Percentiles rank a stretch among this genome's conserved stretches.
Evolutionary conservation across 2,329 filamentous ascomycete genomes (phyloP).

Genomic region (Pseudocercospora macadamiae): DNA sequence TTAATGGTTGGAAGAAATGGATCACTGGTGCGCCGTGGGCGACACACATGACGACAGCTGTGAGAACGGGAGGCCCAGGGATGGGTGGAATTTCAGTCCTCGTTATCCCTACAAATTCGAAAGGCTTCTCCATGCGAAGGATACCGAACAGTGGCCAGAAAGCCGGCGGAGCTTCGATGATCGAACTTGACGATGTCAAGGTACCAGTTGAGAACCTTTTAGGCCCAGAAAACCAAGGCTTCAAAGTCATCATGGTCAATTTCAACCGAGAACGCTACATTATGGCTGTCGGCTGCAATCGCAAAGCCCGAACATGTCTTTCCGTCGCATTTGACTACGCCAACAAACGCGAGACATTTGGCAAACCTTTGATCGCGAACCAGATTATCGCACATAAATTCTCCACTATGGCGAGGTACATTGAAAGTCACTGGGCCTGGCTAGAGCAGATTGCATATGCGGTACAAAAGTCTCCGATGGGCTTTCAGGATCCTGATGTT

Average conservation of each 20-base stretch:
- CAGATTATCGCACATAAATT: slow-evolving; percentile 40
- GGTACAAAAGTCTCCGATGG: slow-evolving; percentile 32
- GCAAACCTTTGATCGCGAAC: slow-evolving; percentile 39
- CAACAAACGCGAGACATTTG: slow-evolving; percentile 39
- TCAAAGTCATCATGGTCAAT: slow-evolving; percentile 61
- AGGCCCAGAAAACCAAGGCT: slow-evolving; percentile 59
- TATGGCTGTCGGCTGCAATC: slow-evolving; percentile 60
- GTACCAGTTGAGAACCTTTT: slow-evolving; percentile 59
- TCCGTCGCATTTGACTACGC: slow-evolving; percentile 37
- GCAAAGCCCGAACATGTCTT: slow-evolving; percentile 51
- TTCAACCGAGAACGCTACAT: slow-evolving; percentile 64
- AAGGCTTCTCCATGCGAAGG: slow-evolving; percentile 56
- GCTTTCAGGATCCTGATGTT: slow-evolving; percentile 44
- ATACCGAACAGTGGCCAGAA: slow-evolving; percentile 70
- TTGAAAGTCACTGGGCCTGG: slow-evolving; percentile 38
- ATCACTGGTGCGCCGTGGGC: slow-evolving; percentile 59
- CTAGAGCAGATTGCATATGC: slow-evolving; percentile 39
- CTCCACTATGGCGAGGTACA: slow-evolving; percentile 35
- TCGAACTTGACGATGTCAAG: slow-evolving; percentile 59
- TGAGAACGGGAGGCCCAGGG: slow-evolving; percentile 61
- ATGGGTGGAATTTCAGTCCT: slow-evolving; percentile 59
- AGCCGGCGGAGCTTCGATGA: slow-evolving; percentile 56
- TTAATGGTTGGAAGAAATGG: slow-evolving; percentile 64
- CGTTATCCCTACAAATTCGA: slow-evolving; percentile 56
- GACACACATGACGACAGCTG: slow-evolving; percentile 55